These are phyloP conservation scores for Orbilia quercus DNA, from an alignment of 2,329 filamentous ascomycete species.

Conservation along the genomic window DNA sequence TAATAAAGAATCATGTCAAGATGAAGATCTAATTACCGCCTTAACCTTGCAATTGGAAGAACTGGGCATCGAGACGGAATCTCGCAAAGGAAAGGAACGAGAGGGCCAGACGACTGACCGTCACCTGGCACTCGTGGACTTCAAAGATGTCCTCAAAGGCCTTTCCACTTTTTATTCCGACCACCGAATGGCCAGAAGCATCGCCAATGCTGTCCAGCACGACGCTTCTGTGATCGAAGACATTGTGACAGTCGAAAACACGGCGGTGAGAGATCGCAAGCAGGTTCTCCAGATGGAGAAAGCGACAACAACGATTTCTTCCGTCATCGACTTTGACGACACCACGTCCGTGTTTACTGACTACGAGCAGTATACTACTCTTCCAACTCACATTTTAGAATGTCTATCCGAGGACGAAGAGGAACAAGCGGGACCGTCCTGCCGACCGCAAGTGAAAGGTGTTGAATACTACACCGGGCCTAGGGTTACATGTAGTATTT, in stretches of 20 bases:
- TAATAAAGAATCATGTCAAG: not conserved
- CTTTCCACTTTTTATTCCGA: constrained; percentile 31
- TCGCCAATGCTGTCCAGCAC: constrained; percentile 25
- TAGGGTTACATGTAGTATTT: constrained; percentile 32
- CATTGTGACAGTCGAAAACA: constrained; percentile 15
- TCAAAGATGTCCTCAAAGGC: constrained; percentile 13
- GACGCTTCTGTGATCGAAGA: constrained; percentile 18
- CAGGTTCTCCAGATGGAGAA: constrained; percentile 27
- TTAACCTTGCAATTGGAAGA: constrained; percentile 34
- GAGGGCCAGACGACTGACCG: constrained; percentile 14
- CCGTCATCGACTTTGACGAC: not conserved
- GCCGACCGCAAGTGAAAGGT: constrained; percentile 3
- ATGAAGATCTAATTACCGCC: constrained; percentile 36
- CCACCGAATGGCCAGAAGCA: constrained; percentile 41
- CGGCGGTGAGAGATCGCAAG: constrained; percentile 23
- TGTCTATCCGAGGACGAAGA: not conserved
- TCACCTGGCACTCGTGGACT: constrained; percentile 28
- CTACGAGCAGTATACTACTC: constrained; percentile 17
- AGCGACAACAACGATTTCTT: not conserved
- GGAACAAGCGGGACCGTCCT: constrained; percentile 16
- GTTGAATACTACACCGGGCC: constrained; percentile 19
- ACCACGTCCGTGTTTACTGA: constrained; percentile 20
- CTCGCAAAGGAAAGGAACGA: constrained; percentile 28
- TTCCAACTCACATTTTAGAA: constrained; percentile 4
- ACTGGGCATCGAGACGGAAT: constrained; percentile 20